Conservation (phyloP, 805 yeast genomes). For the Naumovozyma baii region DNA sequence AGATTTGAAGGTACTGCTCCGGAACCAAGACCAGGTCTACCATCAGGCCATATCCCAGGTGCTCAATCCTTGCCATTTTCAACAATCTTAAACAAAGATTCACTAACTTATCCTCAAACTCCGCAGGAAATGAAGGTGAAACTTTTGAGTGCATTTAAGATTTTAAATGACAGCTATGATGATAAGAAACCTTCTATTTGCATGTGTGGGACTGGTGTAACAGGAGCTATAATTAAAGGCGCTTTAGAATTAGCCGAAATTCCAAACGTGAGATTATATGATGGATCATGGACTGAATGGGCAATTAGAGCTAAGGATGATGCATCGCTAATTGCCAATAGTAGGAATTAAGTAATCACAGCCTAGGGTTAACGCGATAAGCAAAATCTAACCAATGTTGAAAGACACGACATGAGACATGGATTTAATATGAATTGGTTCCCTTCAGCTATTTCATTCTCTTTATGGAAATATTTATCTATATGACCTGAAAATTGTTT, state of each 20-base stretch:
- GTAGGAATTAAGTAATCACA: conserved; percentile 17
- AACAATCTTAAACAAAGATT: conserved; percentile 43
- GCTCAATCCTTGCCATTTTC: conserved; percentile 68
- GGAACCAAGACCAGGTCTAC: conserved; percentile 81
- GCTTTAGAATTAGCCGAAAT: conserved; percentile 55
- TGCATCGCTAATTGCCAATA: conserved; percentile 15
- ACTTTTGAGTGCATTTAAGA: conserved; percentile 39
- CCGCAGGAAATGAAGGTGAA: conserved; percentile 29
- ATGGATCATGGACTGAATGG: conserved; percentile 71
- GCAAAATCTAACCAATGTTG: too few species aligned
- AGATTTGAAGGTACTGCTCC: conserved; percentile 73
- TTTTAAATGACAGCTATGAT: conserved; percentile 29
- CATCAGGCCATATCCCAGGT: conserved; percentile 86
- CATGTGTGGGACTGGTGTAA: conserved; percentile 95
- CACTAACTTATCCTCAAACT: conserved; percentile 38
- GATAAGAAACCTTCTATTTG: conserved; percentile 60
- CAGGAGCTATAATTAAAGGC: conserved; percentile 77
- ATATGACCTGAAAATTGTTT: too few species aligned
- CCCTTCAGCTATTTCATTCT: too few species aligned
- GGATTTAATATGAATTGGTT: too few species aligned
- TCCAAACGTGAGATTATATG: conserved; percentile 50
- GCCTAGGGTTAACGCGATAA: too few species aligned
- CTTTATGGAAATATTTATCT: too few species aligned
- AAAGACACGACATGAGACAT: too few species aligned
- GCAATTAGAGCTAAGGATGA: conserved; percentile 16